Evolutionary conservation across 2,329 filamentous ascomycete genomes (phyloP), one percentile per base, ranked within the genome.

Genomic region (Pseudocercospora eumusae): DNA sequence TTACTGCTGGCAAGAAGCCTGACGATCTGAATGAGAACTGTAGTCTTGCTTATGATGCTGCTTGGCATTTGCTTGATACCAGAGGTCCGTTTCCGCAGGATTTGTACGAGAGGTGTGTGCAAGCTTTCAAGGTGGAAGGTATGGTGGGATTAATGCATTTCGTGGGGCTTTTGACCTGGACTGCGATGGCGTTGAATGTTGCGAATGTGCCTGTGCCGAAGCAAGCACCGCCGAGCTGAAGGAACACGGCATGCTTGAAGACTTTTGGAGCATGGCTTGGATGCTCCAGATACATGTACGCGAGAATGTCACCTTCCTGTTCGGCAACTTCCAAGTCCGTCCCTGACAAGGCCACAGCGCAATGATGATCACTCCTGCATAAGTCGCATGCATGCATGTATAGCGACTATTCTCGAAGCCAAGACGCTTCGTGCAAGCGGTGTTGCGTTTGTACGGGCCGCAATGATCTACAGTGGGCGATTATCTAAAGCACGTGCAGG

Each of bases 171-270:
- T 67, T 69, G 57, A 52, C 63, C 4, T 68, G 67, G 53, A 67
- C 60, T 21, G 60, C 65, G 27, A 57, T 69, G n/a, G 44, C 66
- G n/a, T 52, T 68, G 44, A 69, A 69, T 57, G 62, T 65, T 11
- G 63, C 63, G 15, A 64, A 66, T 56, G 60, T 58, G 15, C 56
- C 56, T 36, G 44, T 58, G 10, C 44, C 56, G 11, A 23, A 36
- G 2, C 40, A 20, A 18, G 10, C 55, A 20, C 55, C 55, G 27
- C 36, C 53, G 13, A 45, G 18, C 23, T 47, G 44, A 47, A 18
- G 23, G 6, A 23, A 13, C 20, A 25, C 23, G 3, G 23, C n/a
- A 10, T 47, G 42, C 31, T 40, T 5, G 5, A 11, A 40, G 36
- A 7, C 36, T 4, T 5, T 15, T 18, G 15, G 18, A 15, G 36